phyloP scores from a whole-genome alignment of 108 stramenopile genomes.

The Cyclotella atomus region DNA sequence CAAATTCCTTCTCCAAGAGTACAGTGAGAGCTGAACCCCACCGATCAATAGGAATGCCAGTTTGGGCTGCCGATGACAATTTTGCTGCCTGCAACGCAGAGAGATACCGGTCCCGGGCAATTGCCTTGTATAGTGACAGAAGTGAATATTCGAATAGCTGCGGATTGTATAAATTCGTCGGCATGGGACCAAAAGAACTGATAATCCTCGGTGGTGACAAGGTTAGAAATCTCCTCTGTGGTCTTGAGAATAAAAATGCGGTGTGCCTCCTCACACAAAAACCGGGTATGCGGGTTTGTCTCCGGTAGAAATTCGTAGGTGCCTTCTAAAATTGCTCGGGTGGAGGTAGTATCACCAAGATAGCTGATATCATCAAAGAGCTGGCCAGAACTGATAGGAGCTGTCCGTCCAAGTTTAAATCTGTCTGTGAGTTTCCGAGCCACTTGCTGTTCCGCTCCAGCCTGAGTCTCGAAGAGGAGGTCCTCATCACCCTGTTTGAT shows the following conservation, averaged over 20 bases:
- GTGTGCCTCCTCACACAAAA: neutral
- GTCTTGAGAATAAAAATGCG: too few relatives aligned
- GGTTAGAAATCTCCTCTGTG: neutral
- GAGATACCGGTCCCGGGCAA: too few relatives aligned
- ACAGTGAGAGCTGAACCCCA: conserved; percentile 3
- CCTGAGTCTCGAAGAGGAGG: too few relatives aligned
- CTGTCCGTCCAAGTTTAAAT: neutral
- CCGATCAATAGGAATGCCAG: too few relatives aligned
- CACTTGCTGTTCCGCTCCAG: neutral
- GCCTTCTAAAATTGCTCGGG: neutral
- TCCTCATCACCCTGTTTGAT: too few relatives aligned
- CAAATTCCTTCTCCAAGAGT: conserved; percentile 20
- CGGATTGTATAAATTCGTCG: too few relatives aligned
- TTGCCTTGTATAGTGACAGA: too few relatives aligned
- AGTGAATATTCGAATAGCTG: too few relatives aligned
- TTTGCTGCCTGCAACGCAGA: neutral
- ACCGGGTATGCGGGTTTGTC: neutral
- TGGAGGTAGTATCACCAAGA: neutral
- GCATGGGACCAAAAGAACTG: too few relatives aligned
- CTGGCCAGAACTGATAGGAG: neutral
- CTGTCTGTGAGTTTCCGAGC: neutral
- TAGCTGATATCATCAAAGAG: neutral
- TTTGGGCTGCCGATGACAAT: neutral
- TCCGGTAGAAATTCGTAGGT: neutral
- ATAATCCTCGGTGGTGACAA: neutral